Evolutionary conservation across 2,329 filamentous ascomycete species (phyloP).

Genomic region (Coleophoma cylindrospora): DNA sequence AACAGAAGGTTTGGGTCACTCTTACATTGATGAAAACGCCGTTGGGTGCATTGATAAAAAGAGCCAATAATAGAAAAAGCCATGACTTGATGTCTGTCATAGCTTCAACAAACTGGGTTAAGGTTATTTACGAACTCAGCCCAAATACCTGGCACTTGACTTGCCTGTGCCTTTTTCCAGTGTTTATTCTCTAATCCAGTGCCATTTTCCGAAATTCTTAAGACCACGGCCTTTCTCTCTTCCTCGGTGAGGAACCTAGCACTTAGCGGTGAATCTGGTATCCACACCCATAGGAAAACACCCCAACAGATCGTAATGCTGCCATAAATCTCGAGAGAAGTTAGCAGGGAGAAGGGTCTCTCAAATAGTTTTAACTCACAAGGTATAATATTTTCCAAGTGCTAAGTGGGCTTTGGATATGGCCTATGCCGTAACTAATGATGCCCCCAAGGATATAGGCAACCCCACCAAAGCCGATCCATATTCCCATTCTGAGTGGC

Average conservation of each 20-base stretch:
- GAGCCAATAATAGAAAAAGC: slow-evolving; percentile 28
- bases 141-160: not conserved
- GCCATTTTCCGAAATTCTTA: slow-evolving; percentile 24
- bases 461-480: slow-evolving; percentile 41
- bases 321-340: slow-evolving; percentile 32
- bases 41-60: slow-evolving; percentile 27
- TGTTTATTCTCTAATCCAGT: slow-evolving; percentile 32
- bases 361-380: slow-evolving; percentile 11
- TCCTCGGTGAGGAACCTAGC: slow-evolving; percentile 30
- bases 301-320: slow-evolving; percentile 39
- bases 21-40: slow-evolving; percentile 27
- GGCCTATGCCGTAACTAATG: slow-evolving; percentile 51
- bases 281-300: slow-evolving; percentile 32
- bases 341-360: no score
- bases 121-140: not conserved
- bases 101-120: slow-evolving; percentile 33
- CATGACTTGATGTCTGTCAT: slow-evolving; percentile 35
- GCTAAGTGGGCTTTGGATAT: slow-evolving; percentile 37
- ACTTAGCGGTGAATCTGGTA: slow-evolving; percentile 33
- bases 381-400: slow-evolving; percentile 39
- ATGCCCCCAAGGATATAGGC: slow-evolving; percentile 41
- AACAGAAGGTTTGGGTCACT: not conserved
- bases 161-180: slow-evolving; percentile 29
- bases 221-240: slow-evolving; percentile 31
- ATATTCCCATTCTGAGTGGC: slow-evolving; percentile 46